Percentiles rank a stretch among this genome's conserved stretches.
These are phyloP conservation scores for Boletus smithii DNA, from an alignment of 1,284 basidiomycete species.

Conservation along the genomic window DNA sequence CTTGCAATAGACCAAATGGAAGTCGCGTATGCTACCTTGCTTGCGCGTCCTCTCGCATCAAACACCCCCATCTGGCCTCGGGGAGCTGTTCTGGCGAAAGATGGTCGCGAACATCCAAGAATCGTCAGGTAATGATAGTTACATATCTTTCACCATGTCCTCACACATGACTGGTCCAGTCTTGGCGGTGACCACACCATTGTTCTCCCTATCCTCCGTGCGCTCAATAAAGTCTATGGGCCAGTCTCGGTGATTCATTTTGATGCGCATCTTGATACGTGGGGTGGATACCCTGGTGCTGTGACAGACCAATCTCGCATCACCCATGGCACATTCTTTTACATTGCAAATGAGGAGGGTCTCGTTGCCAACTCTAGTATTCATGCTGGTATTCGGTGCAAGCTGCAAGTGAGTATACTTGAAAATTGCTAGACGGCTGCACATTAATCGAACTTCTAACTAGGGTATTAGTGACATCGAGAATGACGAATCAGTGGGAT, in stretches of 20 bases:
- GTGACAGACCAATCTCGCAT: conserved; percentile 58
- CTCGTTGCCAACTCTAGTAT: conserved; percentile 69
- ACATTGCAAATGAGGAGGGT: conserved; percentile 68
- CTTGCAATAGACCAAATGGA: conserved; percentile 78
- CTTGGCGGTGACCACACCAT: conserved; percentile 81
- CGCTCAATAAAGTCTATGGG: conserved; percentile 69
- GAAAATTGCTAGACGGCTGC: background rate
- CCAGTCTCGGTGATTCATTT: conserved; percentile 80
- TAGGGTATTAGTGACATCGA: conserved; percentile 59
- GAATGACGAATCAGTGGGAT: conserved; percentile 63
- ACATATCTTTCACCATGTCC: background rate
- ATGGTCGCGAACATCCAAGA: conserved; percentile 59
- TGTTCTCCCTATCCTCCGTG: conserved; percentile 71
- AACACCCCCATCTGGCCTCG: conserved; percentile 25
- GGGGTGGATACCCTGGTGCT: conserved; percentile 55
- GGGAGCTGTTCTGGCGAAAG: conserved; percentile 42
- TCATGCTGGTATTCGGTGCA: conserved; percentile 77
- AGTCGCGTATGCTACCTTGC: conserved; percentile 68
- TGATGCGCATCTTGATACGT: conserved; percentile 72
- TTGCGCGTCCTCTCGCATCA: conserved; percentile 50
- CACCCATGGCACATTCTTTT: conserved; percentile 78
- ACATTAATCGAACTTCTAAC: background rate
- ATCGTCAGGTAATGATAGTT: conserved; percentile 52
- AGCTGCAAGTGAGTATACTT: conserved; percentile 48
- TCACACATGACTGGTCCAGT: conserved; percentile 34